Base-by-base conservation (phyloP, 2,329 filamentous ascomycete genomes). In the Trichothecium roseum region DNA sequence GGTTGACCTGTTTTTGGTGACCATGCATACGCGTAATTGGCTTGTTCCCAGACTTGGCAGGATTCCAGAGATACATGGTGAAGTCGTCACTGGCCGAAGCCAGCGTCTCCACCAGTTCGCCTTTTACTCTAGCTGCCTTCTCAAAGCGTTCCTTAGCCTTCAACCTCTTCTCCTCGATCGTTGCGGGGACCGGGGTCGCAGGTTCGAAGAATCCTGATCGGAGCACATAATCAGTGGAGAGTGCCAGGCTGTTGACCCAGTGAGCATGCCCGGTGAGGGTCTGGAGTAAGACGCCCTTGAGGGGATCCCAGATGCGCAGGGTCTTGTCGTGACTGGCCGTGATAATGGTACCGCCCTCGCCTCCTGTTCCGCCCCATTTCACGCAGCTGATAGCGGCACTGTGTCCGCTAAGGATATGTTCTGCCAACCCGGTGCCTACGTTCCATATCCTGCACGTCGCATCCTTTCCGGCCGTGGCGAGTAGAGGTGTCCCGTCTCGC, bases 61-160 rank as follows among this genome's bases (percentile, higher is more conserved):
- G 88, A 40, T 93, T 84, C 89, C 89, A 98, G 7, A 98, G 71
- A 54, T 87, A 94, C 73, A 98, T 89, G 5, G 88, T 94, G 56
- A 88, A 94, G 57, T 98, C 91, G 53, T 96, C 91, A 45, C 82
- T 89, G 3, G 89, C 91, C 8, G 87, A 93, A 3, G 94, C 84
- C 4, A 96, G 63, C 18, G 84, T 75, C 63, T 98, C 91, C 1
- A 83, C 77, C 16, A 94, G 68, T 50, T 80, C 76, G 18, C 83
- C 83, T 43, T 81, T 75, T 18, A 87, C 69, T 3, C 70, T 83
- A 5, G 86, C 85, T 2, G 87, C 87, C 53, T 87, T 85, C 48
- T 91, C 79, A 52, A 94, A 96, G 18, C 87, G 74, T 46, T 82
- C 73, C 55, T 78, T 81, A 0, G 91, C 88, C 54, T 85, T 85